These are phyloP conservation scores for Fusarium albosuccineum DNA, from an alignment of 2,329 filamentous ascomycete species.

Conservation along the genomic window DNA sequence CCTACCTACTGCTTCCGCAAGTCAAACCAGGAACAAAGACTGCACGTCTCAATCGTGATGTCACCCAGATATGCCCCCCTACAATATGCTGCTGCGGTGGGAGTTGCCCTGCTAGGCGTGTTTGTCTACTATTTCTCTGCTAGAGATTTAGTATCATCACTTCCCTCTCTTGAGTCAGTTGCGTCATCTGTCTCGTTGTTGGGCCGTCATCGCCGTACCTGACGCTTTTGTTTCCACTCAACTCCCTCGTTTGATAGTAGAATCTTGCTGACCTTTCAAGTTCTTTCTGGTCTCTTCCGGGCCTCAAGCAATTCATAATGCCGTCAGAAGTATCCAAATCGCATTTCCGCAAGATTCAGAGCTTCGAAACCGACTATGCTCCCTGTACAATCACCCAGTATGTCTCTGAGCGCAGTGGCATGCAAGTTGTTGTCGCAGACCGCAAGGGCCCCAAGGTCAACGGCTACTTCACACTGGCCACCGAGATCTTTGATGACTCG, in stretches of 20 bases:
- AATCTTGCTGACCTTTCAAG: conserved; percentile 31
- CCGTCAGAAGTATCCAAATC: conserved; percentile 61
- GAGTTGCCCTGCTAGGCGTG: conserved; percentile 42
- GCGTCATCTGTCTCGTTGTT: conserved; percentile 7
- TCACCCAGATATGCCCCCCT: conserved; percentile 15
- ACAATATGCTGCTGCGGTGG: conserved; percentile 34
- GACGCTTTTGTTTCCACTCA: neutral
- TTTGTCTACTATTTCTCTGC: conserved; percentile 23
- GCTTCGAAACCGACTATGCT: conserved; percentile 90
- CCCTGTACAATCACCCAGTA: conserved; percentile 92
- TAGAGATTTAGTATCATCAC: neutral
- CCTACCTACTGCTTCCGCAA: conserved; percentile 2
- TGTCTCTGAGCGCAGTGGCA: conserved; percentile 93
- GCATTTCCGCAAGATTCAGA: conserved; percentile 86
- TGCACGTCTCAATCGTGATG: conserved; percentile 24
- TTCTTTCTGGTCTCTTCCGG: conserved; percentile 37
- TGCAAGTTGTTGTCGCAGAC: conserved; percentile 93
- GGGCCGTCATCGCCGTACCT: neutral
- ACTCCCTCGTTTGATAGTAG: neutral
- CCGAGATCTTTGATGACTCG: conserved; percentile 97
- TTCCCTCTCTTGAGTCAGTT: conserved; percentile 31
- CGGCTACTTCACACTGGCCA: conserved; percentile 95
- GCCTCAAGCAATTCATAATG: conserved; percentile 59
- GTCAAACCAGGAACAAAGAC: conserved; percentile 6
- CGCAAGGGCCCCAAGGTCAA: conserved; percentile 94